Base-by-base conservation (phyloP, 768 basidiomycete species). In the Neoboletus magnificus region DNA sequence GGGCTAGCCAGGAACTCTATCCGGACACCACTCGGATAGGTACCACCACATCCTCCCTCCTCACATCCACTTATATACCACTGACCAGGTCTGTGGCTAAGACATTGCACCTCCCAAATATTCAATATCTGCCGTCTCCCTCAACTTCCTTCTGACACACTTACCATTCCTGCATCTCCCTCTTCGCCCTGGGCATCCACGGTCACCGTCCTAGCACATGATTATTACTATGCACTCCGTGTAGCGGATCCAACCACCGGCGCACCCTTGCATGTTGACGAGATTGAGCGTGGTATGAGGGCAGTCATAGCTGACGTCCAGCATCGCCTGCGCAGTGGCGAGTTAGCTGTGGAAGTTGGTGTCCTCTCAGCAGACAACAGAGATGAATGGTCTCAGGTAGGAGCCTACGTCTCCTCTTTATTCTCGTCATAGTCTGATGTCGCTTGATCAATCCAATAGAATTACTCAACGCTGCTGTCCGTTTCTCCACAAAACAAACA, bases 81-180 rank as follows among this genome's bases (percentile, higher is more conserved):
- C 33, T 13, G 36, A 32, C 22, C 57, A 80, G 85, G 82, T 27
- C 71, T 86, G 25, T 91, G 88, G 89, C 73, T 90, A 16, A 78
- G 82, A 36, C 77, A 81, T 45, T 77, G 69, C 41, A 78, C 79
- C 1, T 73, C 80, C 4, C 82, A 76, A 57, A 78, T 89, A 73
- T 98, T 91, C 77, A 90, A 91, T 64, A 77, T 80, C 29, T 86
- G 81, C 33, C 87, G 95, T 25, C 79, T 93, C 36, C 95, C 95
- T 2, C 77, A 80, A 43, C 76, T 67, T 3, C 73, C 71, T 39
- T 87, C 84, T 58, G 95, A 98, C 71, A 72, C 74, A 12, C 72
- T 90, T 48, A 71, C 78, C 23, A 64, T 71, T 1, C 79, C 84
- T 2, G 62, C 77, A 2, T 59, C 75, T 2, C 67, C 76, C 23